phyloP scores from a whole-genome alignment of 1,139 yeast species.

The Saccharomyces uvarum region DNA sequence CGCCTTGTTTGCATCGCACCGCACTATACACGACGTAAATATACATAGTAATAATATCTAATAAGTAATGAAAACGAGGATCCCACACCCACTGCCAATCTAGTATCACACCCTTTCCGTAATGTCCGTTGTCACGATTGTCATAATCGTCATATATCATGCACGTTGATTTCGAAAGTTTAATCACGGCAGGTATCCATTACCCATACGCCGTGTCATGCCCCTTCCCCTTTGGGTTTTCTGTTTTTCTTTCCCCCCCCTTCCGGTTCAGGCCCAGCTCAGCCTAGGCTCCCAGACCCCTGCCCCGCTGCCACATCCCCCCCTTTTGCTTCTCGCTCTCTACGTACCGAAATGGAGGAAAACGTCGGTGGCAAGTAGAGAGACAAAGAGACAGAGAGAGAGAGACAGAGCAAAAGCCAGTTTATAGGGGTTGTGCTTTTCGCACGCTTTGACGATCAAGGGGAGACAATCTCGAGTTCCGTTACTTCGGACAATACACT shows the following conservation, averaged over 20 bases:
- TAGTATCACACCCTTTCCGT: too few relatives aligned
- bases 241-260: background rate
- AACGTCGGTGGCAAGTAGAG: background rate
- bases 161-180: background rate
- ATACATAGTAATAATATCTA: too few relatives aligned
- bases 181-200: background rate
- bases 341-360: background rate
- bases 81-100: too few relatives aligned
- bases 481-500: background rate
- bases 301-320: background rate
- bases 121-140: too few relatives aligned
- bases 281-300: background rate
- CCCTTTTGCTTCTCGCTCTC: background rate
- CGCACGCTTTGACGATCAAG: background rate
- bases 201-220: background rate
- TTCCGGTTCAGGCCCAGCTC: background rate
- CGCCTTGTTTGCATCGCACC: too few relatives aligned
- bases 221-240: background rate
- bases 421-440: background rate
- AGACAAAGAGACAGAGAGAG: background rate
- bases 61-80: too few relatives aligned
- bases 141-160: background rate
- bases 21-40: too few relatives aligned
- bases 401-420: background rate
- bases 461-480: background rate